Percentiles rank a stretch among this genome's conserved stretches.
Evolutionary conservation across 2,329 filamentous ascomycete species (phyloP).

Genomic region (Daldinia eschscholtzii): DNA sequence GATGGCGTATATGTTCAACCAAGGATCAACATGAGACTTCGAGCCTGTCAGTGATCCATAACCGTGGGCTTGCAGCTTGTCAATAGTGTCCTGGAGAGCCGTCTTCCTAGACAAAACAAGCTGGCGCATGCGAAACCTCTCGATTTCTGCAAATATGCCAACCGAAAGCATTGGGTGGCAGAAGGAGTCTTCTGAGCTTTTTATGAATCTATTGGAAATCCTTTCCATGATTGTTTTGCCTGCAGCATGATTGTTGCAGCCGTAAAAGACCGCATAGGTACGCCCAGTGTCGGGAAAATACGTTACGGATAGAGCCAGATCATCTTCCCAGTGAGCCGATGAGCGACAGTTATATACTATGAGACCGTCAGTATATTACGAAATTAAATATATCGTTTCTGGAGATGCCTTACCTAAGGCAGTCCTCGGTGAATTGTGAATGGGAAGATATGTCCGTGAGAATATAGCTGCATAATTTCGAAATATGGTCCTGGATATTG

Average conservation of each 20-base stretch:
- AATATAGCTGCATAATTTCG: slow-evolving; percentile 5
- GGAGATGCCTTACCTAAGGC: background rate
- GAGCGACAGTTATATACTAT: slow-evolving; percentile 48
- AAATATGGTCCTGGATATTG: slow-evolving; percentile 1
- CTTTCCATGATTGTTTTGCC: slow-evolving; percentile 15
- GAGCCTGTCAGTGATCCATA: background rate
- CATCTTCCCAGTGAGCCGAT: slow-evolving; percentile 45
- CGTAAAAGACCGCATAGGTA: slow-evolving; percentile 47
- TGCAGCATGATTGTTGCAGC: slow-evolving; percentile 35
- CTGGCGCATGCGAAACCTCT: slow-evolving; percentile 10
- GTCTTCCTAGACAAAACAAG: slow-evolving; percentile 10
- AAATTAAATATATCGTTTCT: background rate
- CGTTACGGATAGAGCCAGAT: slow-evolving; percentile 46
- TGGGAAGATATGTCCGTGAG: slow-evolving; percentile 7
- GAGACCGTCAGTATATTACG: background rate
- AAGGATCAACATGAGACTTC: background rate
- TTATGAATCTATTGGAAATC: background rate
- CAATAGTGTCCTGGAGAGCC: slow-evolving; percentile 3
- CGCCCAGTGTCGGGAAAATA: slow-evolving; percentile 43
- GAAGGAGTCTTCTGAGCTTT: slow-evolving; percentile 5
- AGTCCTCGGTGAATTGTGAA: background rate
- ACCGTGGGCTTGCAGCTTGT: background rate
- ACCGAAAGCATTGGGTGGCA: slow-evolving; percentile 11
- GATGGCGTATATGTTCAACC: slow-evolving; percentile 9
- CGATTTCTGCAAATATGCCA: slow-evolving; percentile 5